These are phyloP conservation scores for Wallacemonas sp. DNA, from an alignment of 208 protist genomes.

Conservation along the genomic window DNA sequence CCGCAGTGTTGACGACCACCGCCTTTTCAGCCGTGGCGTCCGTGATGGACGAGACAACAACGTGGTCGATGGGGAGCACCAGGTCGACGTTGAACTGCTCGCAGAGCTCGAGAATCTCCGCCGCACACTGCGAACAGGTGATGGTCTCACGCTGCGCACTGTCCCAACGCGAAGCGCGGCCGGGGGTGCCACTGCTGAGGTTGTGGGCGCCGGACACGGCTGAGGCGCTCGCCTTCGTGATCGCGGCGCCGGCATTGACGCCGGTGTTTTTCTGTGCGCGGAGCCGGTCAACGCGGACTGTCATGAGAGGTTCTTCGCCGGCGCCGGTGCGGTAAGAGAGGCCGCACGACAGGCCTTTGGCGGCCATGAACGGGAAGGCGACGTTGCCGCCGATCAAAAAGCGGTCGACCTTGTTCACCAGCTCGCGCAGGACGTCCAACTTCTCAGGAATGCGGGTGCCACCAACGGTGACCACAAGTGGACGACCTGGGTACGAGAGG, in stretches of 20 bases:
- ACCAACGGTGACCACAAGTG: conserved; percentile 49
- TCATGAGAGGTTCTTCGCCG: conserved; percentile 24
- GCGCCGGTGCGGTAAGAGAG: conserved; percentile 17
- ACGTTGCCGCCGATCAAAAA: conserved; percentile 63
- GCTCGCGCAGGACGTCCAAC: conserved; percentile 54
- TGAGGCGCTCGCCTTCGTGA: not conserved
- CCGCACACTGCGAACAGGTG: conserved; percentile 59
- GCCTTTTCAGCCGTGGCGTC: conserved; percentile 16
- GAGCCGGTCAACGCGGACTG: not conserved
- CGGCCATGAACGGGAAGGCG: conserved; percentile 66
- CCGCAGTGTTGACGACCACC: conserved; percentile 39
- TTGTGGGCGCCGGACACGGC: conserved; percentile 4
- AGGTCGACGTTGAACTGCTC: conserved; percentile 93
- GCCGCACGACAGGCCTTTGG: conserved; percentile 43
- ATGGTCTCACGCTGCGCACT: conserved; percentile 20
- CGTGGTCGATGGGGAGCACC: conserved; percentile 95
- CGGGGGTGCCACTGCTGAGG: not conserved
- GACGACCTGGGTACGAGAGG: conserved; percentile 49
- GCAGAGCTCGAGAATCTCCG: conserved; percentile 91
- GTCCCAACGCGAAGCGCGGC: not conserved
- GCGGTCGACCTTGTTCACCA: conserved; percentile 68
- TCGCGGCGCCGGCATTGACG: not conserved
- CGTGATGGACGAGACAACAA: conserved; percentile 57
- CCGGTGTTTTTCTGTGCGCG: not conserved
- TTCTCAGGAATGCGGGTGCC: conserved; percentile 57